A percentile compares a stretch with the other conserved stretches of the same genome.
phyloP scores from a whole-genome alignment of 1,284 basidiomycete species.

The Ceratorhiza oryzae-sativae region DNA sequence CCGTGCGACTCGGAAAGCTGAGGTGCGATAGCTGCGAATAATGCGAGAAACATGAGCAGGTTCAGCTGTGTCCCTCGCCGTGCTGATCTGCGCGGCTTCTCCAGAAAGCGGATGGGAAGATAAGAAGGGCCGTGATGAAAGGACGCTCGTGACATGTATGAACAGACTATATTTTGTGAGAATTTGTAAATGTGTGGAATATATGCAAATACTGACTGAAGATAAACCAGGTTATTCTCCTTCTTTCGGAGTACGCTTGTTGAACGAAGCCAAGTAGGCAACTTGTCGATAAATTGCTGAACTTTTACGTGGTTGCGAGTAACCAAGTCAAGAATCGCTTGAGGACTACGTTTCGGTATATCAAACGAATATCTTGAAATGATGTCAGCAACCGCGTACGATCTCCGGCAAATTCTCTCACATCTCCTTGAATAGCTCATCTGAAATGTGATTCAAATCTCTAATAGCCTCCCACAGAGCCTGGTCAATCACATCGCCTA shows the following conservation, averaged over 20 bases:
- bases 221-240: conserved; percentile 29
- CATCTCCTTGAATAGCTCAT: conserved; percentile 25
- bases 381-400: too few species aligned
- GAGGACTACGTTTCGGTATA: conserved; percentile 17
- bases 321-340: conserved; percentile 23
- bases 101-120: conserved; percentile 12
- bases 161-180: conserved; percentile 14
- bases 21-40: conserved; percentile 31
- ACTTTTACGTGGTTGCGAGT: conserved; percentile 28
- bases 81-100: neutral
- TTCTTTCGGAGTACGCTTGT: conserved; percentile 22
- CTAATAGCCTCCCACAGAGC: conserved; percentile 29
- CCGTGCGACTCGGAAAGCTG: conserved; percentile 31
- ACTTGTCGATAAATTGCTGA: conserved; percentile 29
- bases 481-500: conserved; percentile 21
- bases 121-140: conserved; percentile 30
- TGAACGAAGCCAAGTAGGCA: conserved; percentile 30
- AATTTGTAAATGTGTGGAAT: neutral
- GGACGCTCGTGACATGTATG: conserved; percentile 19
- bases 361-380: conserved; percentile 26
- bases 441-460: conserved; percentile 12
- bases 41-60: conserved; percentile 16
- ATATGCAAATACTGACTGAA: conserved; percentile 6
- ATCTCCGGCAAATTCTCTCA: too few species aligned
- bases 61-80: neutral